Conservation (phyloP, 2,329 filamentous ascomycete genomes). For the Phyllosticta paracitricarpa region DNA sequence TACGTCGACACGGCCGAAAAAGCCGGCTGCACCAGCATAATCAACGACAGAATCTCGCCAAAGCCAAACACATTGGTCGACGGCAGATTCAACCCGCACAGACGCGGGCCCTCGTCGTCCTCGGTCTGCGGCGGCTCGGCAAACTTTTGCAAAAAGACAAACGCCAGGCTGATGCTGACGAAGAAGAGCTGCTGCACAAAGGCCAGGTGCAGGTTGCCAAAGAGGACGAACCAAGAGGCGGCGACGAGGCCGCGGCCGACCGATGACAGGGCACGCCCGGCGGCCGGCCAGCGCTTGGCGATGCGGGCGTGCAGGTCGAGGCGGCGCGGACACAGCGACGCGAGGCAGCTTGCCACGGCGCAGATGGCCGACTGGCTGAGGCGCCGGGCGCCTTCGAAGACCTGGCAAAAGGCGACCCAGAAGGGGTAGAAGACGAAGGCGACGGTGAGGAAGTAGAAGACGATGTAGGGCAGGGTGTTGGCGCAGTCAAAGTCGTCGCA, state of each 20-base stretch:
- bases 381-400: not conserved
- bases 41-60: conserved; percentile 1
- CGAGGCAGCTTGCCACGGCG: not conserved
- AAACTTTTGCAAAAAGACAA: not conserved
- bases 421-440: not conserved
- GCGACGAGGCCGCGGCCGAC: not conserved
- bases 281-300: not conserved
- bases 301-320: not conserved
- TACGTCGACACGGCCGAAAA: not conserved
- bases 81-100: not conserved
- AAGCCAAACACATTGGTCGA: not conserved
- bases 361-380: not conserved
- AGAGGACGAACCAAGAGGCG: not conserved
- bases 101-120: not conserved
- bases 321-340: not conserved
- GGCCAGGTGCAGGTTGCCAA: not conserved
- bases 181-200: not conserved
- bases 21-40: not conserved
- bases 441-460: not conserved
- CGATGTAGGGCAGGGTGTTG: not conserved
- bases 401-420: not conserved
- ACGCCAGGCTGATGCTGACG: not conserved
- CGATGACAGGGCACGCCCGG: not conserved
- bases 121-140: not conserved
- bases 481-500: not conserved